A percentile compares a stretch with the other conserved stretches of the same genome.
phyloP scores from a whole-genome alignment of 1,139 yeast genomes.

The Petasospora fabianii region DNA sequence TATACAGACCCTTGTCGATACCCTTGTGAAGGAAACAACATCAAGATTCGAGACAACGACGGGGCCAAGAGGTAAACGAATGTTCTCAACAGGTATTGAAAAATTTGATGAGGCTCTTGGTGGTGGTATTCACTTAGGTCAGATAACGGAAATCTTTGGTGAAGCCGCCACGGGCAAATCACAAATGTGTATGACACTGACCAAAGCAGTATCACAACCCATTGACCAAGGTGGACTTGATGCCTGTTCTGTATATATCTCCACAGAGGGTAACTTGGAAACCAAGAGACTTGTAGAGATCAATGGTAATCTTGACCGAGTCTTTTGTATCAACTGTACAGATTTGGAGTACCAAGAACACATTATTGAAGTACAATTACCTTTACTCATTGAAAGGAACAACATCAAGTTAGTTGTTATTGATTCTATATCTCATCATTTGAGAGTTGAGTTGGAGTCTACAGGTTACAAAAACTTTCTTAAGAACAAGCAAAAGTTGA shows the following conservation, averaged over 20 bases:
- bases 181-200: slow-evolving; percentile 64
- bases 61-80: background rate
- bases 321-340: slow-evolving; percentile 60
- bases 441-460: slow-evolving; percentile 57
- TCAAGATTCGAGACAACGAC: background rate
- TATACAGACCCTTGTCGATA: slow-evolving; percentile 6
- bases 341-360: slow-evolving; percentile 76
- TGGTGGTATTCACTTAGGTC: slow-evolving; percentile 69
- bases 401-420: slow-evolving; percentile 55
- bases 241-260: slow-evolving; percentile 48
- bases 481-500: slow-evolving; percentile 13
- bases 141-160: slow-evolving; percentile 78
- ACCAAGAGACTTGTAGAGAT: slow-evolving; percentile 52
- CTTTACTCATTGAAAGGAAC: slow-evolving; percentile 42
- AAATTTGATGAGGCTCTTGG: slow-evolving; percentile 52
- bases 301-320: slow-evolving; percentile 35
- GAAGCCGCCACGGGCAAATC: slow-evolving; percentile 85
- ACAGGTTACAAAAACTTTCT: slow-evolving; percentile 14
- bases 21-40: slow-evolving; percentile 4
- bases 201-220: slow-evolving; percentile 54
- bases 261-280: slow-evolving; percentile 74
- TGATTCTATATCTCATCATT: slow-evolving; percentile 86
- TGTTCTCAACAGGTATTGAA: slow-evolving; percentile 57
- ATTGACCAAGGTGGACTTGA: slow-evolving; percentile 43
- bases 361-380: slow-evolving; percentile 67